Evolutionary conservation across 2,329 filamentous ascomycete species (phyloP), one percentile per base, ranked within the genome.

Genomic region (Cladosporium austrohemisphaericum): DNA sequence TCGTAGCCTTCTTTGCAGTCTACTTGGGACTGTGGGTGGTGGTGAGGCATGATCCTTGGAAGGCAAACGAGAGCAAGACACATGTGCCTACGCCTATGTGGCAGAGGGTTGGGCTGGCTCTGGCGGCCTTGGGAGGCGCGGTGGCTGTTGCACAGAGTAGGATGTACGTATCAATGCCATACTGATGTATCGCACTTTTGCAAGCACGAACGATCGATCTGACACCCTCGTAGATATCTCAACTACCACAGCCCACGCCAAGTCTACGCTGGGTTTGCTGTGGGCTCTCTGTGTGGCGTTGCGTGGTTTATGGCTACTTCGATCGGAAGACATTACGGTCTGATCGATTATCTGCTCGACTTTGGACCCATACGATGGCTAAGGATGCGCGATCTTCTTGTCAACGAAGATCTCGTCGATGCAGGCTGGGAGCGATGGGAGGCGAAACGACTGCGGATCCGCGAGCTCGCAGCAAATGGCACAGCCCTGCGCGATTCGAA

Each of bases 341-440:
- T 84, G 74, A 66, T 96, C 51, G 76, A 81, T 5, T 89, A 86
- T 85, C 78, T 74, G 2, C 68, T 96, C 48, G 83, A 88, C 20
- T 74, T 80, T 28, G 77, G 80, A 22, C 59, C 86, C 3, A 79
- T 81, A 3, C 78, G 79, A 61, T 76, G 82, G 56, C 71, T 93
- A 40, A 78, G 92, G 52, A 73, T 95, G 40, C 77, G 93, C 52
- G 93, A 98, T 68, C 71, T 98, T 54, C 82, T 94, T 10, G 76
- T 94, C 5, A 85, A 86, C 65, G 92, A 97, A 70, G 92, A 97
- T 68, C 70, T 95, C 59, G 85, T 85, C 26, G 89, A 95, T 71
- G 85, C 90, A 33, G 93, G 93, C 2, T 98, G 92, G 92, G 88
- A 91, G 70, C 85, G 87, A 65, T 97, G 91, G 89, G 84, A 92